phyloP scores from a whole-genome alignment of 2,329 filamentous ascomycete species.

The Xylaria digitata region DNA sequence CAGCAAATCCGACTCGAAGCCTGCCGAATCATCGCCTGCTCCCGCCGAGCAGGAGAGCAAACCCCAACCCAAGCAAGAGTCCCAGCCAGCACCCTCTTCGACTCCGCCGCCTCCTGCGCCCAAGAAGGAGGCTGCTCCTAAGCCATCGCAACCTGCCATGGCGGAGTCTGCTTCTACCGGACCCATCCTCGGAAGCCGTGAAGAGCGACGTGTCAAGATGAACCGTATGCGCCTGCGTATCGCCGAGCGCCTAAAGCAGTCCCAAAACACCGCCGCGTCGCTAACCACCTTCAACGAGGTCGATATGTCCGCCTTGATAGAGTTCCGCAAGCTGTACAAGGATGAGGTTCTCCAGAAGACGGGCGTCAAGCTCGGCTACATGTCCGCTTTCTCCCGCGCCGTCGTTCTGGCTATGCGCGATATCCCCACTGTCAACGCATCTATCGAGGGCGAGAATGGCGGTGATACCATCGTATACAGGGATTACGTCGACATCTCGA shows the following conservation, averaged over 20 bases:
- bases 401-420: slow-evolving; percentile 93
- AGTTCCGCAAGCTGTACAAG: slow-evolving; percentile 97
- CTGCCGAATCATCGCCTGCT: slow-evolving; percentile 54
- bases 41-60: slow-evolving; percentile 54
- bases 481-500: slow-evolving; percentile 97
- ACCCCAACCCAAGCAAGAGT: slow-evolving; percentile 53
- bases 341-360: slow-evolving; percentile 96
- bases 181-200: slow-evolving; percentile 74
- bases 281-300: slow-evolving; percentile 99
- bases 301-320: slow-evolving; percentile 97
- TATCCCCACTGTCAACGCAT: slow-evolving; percentile 93
- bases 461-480: slow-evolving; percentile 98
- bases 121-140: slow-evolving; percentile 53
- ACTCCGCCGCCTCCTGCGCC: slow-evolving; percentile 51
- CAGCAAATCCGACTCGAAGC: slow-evolving; percentile 68
- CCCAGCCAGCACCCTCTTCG: slow-evolving; percentile 54
- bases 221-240: slow-evolving; percentile 99
- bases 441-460: slow-evolving; percentile 93
- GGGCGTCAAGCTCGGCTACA: slow-evolving; percentile 98
- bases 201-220: slow-evolving; percentile 98
- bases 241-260: slow-evolving; percentile 97
- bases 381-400: slow-evolving; percentile 96
- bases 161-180: slow-evolving; percentile 53
- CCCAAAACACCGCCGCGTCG: slow-evolving; percentile 96
- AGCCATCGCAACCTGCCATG: slow-evolving; percentile 55